Evolutionary conservation across 1,284 basidiomycete species (phyloP), one percentile per base, ranked within the genome.

Genomic region (Ceratobasidium papillatum): DNA sequence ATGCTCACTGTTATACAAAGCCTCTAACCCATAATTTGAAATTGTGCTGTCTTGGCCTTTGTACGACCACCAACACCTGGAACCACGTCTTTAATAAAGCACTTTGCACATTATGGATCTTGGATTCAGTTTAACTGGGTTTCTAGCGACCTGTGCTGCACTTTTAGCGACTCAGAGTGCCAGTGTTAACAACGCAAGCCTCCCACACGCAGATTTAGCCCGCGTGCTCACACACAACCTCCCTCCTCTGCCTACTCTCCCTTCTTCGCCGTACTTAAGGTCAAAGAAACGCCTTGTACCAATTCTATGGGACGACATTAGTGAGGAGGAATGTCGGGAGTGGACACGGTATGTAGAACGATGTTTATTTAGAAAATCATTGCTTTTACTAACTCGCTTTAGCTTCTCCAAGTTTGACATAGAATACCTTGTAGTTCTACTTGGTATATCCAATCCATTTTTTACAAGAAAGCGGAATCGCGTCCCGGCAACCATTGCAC

Each of bases 361-460:
- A 19, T 59, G 5, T 27, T 56, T 4, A 1, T 32, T 34, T 22
- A 3, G 14, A 36, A 34, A 7, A 1, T 4, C 2, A 36, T 32
- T 59, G n/a, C n/a, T n/a, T n/a, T n/a, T n/a, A n/a, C 56, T 59
- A 19, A 34, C 30, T 27, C 14, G 11, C 56, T 11, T 8, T 36
- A 59, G 56, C 5, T 59, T 59, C 30, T 34, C 27, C 34, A 59
- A 34, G n/a, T 7, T 34, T 27, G n/a, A 59, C 32, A 32, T 59
- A 7, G 56, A 34, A n/a, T 34, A 34, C 22, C 17, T 59, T 19
- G 56, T 59, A 1, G 34, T 34, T 34, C 1, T 59, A 36, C 17
- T 59, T 34, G 56, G 56, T 2, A 59, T 59, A 34, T 30, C 56
- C 32, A 14, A 59, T 27, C 59, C 59, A 41, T 61, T 61, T 41